Conservation (phyloP, 2,329 filamentous ascomycete species). For the Alternaria viburni region DNA sequence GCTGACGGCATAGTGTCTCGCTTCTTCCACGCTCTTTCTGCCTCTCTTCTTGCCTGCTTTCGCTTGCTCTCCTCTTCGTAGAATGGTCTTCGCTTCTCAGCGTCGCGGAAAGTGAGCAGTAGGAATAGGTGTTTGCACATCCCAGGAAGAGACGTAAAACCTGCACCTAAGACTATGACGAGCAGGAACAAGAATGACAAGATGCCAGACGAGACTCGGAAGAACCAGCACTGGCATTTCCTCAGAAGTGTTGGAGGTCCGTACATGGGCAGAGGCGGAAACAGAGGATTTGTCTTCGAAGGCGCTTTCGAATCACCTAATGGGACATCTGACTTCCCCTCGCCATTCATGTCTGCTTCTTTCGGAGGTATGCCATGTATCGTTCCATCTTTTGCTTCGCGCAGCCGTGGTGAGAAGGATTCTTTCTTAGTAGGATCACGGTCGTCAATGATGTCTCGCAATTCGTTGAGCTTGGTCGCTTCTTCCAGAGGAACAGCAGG, state of each 20-base stretch:
- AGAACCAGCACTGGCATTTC: constrained; percentile 68
- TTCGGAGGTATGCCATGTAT: constrained; percentile 46
- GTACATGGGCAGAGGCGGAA: constrained; percentile 83
- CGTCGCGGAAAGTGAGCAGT: constrained; percentile 65
- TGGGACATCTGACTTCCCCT: constrained; percentile 54
- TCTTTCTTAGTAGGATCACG: constrained; percentile 40
- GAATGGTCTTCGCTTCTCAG: constrained; percentile 69
- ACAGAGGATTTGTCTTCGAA: constrained; percentile 77
- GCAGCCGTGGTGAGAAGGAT: constrained; percentile 36
- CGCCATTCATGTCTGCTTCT: constrained; percentile 37
- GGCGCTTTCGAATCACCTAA: constrained; percentile 60
- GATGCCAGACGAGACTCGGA: constrained; percentile 73
- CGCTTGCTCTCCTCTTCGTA: constrained; percentile 73
- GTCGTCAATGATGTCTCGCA: constrained; percentile 60
- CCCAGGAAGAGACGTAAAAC: constrained; percentile 69
- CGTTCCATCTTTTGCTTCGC: constrained; percentile 53
- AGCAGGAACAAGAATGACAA: constrained; percentile 79
- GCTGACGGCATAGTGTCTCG: constrained; percentile 37
- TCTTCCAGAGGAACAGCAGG: constrained; percentile 74
- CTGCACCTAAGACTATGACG: constrained; percentile 75
- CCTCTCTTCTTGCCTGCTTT: constrained; percentile 61
- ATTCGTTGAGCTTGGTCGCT: constrained; percentile 71
- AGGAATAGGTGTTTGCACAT: constrained; percentile 59
- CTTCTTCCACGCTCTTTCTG: constrained; percentile 67
- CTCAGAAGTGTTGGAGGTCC: constrained; percentile 73